Conservation (phyloP, 768 basidiomycete species). For the Mycena olivaceomarginata region DNA sequence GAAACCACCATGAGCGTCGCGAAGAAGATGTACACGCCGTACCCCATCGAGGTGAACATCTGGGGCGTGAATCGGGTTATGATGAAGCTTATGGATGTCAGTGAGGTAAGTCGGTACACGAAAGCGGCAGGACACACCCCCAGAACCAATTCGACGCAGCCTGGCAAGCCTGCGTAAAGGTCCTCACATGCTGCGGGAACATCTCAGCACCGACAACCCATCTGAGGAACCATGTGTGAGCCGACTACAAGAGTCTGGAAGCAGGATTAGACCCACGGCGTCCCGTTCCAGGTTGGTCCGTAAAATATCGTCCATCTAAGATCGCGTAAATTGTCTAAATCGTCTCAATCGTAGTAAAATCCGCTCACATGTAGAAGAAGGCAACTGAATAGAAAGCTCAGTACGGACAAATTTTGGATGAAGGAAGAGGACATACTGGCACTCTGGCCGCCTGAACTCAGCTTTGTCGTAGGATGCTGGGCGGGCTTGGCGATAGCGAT, state of each 20-base stretch:
- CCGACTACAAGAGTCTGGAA: not conserved
- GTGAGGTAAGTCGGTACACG: not conserved
- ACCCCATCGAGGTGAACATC: constrained; percentile 60
- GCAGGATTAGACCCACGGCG: constrained; percentile 47
- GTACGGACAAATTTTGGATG: not conserved
- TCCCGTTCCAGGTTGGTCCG: constrained; percentile 65
- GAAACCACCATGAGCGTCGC: constrained; percentile 58
- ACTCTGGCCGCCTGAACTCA: constrained; percentile 54
- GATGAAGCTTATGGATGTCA: constrained; percentile 50
- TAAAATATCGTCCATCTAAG: constrained; percentile 56
- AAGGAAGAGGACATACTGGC: constrained; percentile 51
- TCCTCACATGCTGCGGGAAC: constrained; percentile 64
- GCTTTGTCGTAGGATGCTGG: constrained; percentile 38
- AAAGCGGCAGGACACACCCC: constrained; percentile 42
- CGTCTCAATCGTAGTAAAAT: no score
- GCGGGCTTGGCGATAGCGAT: constrained; percentile 60
- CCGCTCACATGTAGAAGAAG: constrained; percentile 57
- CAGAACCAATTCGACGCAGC: constrained; percentile 61
- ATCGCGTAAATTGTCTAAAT: no score
- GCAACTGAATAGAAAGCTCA: constrained; percentile 46
- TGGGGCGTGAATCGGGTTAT: constrained; percentile 61
- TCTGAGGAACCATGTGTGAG: not conserved
- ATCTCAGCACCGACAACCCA: constrained; percentile 68
- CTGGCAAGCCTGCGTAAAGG: constrained; percentile 60
- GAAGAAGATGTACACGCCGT: constrained; percentile 61